Evolutionary conservation across 2,329 filamentous ascomycete species (phyloP), one percentile per base, ranked within the genome.

Genomic region (Blumeriella jaapii): DNA sequence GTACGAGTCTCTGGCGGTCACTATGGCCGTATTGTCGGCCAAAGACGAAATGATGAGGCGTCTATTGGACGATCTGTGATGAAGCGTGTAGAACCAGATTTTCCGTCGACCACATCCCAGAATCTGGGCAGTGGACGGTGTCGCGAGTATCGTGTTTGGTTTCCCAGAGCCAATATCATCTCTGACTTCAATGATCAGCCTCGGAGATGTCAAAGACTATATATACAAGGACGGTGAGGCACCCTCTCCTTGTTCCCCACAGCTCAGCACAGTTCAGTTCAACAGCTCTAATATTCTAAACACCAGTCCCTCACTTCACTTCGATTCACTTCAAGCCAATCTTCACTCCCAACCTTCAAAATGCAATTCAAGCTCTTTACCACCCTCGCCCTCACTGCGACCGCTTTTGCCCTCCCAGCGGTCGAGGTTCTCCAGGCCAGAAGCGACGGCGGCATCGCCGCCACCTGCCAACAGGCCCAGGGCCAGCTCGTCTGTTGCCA

Each of bases 351-450:
- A 26, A n/a, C 29, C n/a, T 29, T 39, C 47, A 53, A 40, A 34
- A 56, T 55, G 52, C 44, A 49, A 22, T 42, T 55, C 43, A 40
- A 37, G 25, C 17, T 40, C 27, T 26, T 45, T 38, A 7, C 43
- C 17, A 22, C 46, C 24, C 25, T 55, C 25, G 44, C 54, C 29
- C 28, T 51, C 28, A 38, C 43, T 29, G 20, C 43, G 8, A 29
- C 46, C 19, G 36, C 42, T 24, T 28, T 49, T 15, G 51, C 52
- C 9, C 20, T 24, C n/a, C 46, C 49, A 12, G 20, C 33, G 7
- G 30, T 49, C 25, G 22, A 44, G 34, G 2, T 41, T 34, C 23
- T 11, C 29, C 17, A 33, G 36, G 32, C 22, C 17, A 34, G 31
- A 16, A 35, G 19, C 8, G 29, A 44, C 23, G n/a, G 31, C 15